phyloP scores from a whole-genome alignment of 495 filamentous ascomycete species.

The Lindgomyces ingoldianus region DNA sequence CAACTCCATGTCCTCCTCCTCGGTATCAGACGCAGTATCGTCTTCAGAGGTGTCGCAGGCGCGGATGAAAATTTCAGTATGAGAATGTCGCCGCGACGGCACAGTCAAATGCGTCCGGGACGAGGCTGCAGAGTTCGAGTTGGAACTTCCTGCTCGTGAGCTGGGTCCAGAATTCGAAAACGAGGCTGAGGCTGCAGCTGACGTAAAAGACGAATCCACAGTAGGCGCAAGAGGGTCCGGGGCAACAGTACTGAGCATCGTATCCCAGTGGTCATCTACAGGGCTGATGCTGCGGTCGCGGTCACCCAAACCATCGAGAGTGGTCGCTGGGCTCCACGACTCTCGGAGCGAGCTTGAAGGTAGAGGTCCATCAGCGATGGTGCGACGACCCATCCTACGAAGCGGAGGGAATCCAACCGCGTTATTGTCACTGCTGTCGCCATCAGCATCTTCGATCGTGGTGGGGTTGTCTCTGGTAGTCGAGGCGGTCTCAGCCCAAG shows the following conservation, averaged over 20 bases:
- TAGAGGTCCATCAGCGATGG: conserved; percentile 36
- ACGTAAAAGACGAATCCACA: conserved; percentile 76
- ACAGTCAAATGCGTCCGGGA: conserved; percentile 40
- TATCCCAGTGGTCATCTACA: conserved; percentile 70
- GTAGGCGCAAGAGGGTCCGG: conserved; percentile 81
- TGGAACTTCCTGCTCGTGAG: conserved; percentile 38
- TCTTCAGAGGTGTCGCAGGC: conserved; percentile 36
- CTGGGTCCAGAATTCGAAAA: conserved; percentile 46
- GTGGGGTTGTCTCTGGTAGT: not conserved
- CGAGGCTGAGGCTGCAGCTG: conserved; percentile 57
- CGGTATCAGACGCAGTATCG: conserved; percentile 34
- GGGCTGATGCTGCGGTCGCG: conserved; percentile 79
- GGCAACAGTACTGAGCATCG: conserved; percentile 73
- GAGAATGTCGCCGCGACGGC: conserved; percentile 30
- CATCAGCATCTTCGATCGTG: conserved; percentile 16
- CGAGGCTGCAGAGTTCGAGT: conserved; percentile 48
- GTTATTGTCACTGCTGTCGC: conserved; percentile 23
- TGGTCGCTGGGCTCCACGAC: conserved; percentile 40
- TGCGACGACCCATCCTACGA: conserved; percentile 40
- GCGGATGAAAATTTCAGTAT: conserved; percentile 17
- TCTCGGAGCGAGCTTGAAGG: conserved; percentile 34
- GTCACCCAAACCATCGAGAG: conserved; percentile 76
- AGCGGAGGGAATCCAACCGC: conserved; percentile 39
- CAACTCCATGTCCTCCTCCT: conserved; percentile 23
- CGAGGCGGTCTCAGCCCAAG: not conserved